Conservation (phyloP, 2,329 filamentous ascomycete genomes). For the Tothia fuscella region DNA sequence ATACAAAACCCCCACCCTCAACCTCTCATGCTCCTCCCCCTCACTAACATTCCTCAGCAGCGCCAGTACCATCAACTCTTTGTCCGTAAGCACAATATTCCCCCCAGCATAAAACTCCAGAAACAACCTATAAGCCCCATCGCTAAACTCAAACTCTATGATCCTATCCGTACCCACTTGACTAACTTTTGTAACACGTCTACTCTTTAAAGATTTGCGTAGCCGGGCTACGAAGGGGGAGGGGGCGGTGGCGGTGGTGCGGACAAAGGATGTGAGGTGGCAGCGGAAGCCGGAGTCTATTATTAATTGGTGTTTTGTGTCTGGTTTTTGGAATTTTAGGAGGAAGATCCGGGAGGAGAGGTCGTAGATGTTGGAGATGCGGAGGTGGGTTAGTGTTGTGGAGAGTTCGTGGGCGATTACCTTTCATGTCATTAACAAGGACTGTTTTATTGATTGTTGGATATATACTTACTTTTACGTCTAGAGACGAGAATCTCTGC, state of each 20-base stretch:
- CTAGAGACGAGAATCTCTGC: constrained; percentile 67
- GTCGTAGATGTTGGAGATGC: constrained; percentile 90
- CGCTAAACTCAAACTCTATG: constrained; percentile 83
- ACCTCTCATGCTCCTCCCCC: constrained; percentile 71
- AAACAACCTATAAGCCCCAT: constrained; percentile 77
- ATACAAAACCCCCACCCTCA: constrained; percentile 67
- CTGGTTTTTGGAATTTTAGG: constrained; percentile 85
- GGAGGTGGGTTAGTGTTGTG: constrained; percentile 59
- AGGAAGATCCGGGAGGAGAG: constrained; percentile 85
- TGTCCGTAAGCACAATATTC: constrained; percentile 87
- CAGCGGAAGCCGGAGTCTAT: constrained; percentile 94
- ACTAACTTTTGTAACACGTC: constrained; percentile 64
- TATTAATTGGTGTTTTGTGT: constrained; percentile 77
- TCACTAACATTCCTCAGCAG: constrained; percentile 70
- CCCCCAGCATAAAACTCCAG: constrained; percentile 94
- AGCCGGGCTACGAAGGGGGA: constrained; percentile 76
- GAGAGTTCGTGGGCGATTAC: constrained; percentile 92
- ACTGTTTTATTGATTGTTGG: neutral
- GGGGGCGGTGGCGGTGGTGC: constrained; percentile 72
- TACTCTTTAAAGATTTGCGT: constrained; percentile 78
- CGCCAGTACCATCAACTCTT: constrained; percentile 67
- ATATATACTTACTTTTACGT: constrained; percentile 48
- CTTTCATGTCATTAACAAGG: constrained; percentile 31
- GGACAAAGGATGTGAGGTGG: constrained; percentile 82
- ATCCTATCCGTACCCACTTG: constrained; percentile 92